These are phyloP conservation scores for Marvania coccoides DNA, from an alignment of 139 green algal species.

Conservation along the genomic window DNA sequence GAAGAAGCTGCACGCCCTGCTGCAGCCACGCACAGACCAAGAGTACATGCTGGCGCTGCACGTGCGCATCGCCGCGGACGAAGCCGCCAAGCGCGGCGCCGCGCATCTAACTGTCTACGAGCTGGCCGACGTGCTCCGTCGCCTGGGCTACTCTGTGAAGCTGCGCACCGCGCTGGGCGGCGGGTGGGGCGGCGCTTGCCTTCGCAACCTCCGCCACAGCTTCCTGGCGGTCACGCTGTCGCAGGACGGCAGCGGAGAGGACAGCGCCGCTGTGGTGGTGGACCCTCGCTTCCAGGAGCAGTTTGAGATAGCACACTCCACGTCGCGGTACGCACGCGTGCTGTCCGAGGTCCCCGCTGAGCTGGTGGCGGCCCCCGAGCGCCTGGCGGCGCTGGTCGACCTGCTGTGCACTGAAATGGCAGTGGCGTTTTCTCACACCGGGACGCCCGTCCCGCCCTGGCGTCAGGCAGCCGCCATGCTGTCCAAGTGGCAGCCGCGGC, in stretches of 20 bases:
- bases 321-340: conserved; percentile 27
- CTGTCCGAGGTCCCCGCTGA: conserved; percentile 26
- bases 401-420: conserved; percentile 44
- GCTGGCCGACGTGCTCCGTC: conserved; percentile 31
- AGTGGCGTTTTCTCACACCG: conserved; percentile 26
- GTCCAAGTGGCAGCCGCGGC: conserved; percentile 51
- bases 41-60: conserved; percentile 34
- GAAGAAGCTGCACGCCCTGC: conserved; percentile 1
- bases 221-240: conserved; percentile 39
- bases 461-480: conserved; percentile 39
- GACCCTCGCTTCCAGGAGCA: conserved; percentile 52
- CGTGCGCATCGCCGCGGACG: conserved; percentile 15
- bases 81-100: not conserved
- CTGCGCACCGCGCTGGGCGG: conserved; percentile 39
- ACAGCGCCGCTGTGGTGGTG: conserved; percentile 19
- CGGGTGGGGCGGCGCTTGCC: conserved; percentile 38
- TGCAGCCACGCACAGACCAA: conserved; percentile 20
- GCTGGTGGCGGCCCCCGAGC: conserved; percentile 21
- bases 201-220: conserved; percentile 55
- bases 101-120: conserved; percentile 2
- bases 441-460: conserved; percentile 47
- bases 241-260: not conserved
- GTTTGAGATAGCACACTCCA: conserved; percentile 52
- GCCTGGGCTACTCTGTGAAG: conserved; percentile 31
- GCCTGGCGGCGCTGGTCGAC: conserved; percentile 29